Evolutionary conservation across 2,329 filamentous ascomycete genomes (phyloP), one percentile per base, ranked within the genome.

Genomic region (Bimuria novae-zelandiae): DNA sequence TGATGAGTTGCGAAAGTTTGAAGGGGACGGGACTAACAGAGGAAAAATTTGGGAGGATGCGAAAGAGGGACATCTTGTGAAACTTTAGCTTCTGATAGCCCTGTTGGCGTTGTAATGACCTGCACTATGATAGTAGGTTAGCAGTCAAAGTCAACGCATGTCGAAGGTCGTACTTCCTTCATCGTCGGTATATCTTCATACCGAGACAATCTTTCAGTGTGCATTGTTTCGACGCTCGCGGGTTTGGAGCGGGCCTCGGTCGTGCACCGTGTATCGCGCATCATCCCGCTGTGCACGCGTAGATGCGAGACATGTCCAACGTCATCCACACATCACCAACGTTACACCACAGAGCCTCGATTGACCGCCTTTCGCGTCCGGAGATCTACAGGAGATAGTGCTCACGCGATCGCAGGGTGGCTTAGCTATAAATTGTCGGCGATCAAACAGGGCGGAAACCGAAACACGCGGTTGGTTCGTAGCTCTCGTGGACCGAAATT

Each of bases 301-400:
- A 25, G 36, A 47, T 22, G 27, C 37, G 7, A 49, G 23, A 22
- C 32, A 7, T n/a, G 0, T 27, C 14, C 27, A 35, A 40, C 30
- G 29, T 21, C 22, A 29, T 29, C 22, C 29, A 39, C 8, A 25
- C 27, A n/a, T 37, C 17, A 23, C 19, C 12, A 17, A 19, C 25
- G 40, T 53, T 40, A 19, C 46, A 54, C 51, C 17, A 49, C 14
- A 23, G 32, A 52, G 41, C 56, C 44, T 45, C 48, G 33, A 50
- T 52, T 59, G 53, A 59, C 56, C 56, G 56, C 56, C 39, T 22
- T 47, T 57, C 41, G 4, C n/a, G 14, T 16, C n/a, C 55, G 55
- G 55, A 57, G 57, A 12, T 57, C 22, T 41, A 29, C 44, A 51
- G 52, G 54, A 57, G 49, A 60, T 53, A 41, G 25, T 12, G 16